Evolutionary conservation across 2,329 filamentous ascomycete genomes (phyloP), one percentile per base, ranked within the genome.

Genomic region (Trichophaea hybrida): DNA sequence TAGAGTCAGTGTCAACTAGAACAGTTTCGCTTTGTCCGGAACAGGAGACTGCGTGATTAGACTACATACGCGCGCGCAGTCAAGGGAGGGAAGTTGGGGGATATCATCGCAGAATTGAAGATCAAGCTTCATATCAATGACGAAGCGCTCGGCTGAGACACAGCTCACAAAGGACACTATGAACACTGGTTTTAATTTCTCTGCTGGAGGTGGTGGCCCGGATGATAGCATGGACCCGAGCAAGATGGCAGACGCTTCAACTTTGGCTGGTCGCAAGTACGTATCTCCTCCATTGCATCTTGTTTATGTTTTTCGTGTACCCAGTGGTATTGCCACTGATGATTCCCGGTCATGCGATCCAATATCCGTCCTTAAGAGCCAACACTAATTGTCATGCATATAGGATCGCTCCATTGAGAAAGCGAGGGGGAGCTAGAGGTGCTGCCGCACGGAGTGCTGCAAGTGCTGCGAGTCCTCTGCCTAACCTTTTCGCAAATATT

Each of bases 81-180:
- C 35, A 48, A n/a, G 17, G 31, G 15, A 38, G 44, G 32, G 32
- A 34, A 52, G 32, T 37, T 8, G 34, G 35, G 55, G n/a, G 3
- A 13, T 35, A 10, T 34, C 34, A 34, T 31, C 17, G 43, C n/a
- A 13, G 32, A 44, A 46, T 10, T n/a, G 17, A 15, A n/a, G 35
- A 34, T 15, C 31, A 44, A 24, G 8, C 33, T 53, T 53, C 13
- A 31, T 49, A n/a, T 49, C 59, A 55, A 66, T 66, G 64, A 61
- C 64, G 60, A 66, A 66, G 59, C 62, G 64, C 61, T 57, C 58
- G 46, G 62, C 63, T 52, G 61, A 65, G 52, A 60, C 61, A 57
- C 64, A 66, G 60, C 57, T 66, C 34, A 66, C 64, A 49, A 66
- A 64, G 51, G 63, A 65, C 35, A 32, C 37, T 51, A 64, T 58